These are phyloP conservation scores for Podospora pseudopauciseta DNA, from an alignment of 495 filamentous ascomycete species.

Conservation along the genomic window DNA sequence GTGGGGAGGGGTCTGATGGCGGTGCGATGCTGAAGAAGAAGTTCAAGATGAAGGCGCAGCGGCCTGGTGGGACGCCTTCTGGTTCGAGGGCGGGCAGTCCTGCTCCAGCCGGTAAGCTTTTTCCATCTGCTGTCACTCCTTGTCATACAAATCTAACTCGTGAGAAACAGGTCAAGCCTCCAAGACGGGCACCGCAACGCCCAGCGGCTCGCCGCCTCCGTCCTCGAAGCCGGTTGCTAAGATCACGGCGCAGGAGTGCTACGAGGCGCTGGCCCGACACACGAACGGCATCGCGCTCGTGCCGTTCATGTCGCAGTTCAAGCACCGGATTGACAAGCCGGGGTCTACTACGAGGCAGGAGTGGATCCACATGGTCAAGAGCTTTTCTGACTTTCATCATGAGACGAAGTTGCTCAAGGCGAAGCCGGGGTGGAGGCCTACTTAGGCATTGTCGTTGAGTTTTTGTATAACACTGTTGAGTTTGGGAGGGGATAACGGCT, in stretches of 20 bases:
- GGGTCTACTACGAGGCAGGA: slow-evolving; percentile 38
- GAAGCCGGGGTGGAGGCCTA: slow-evolving; percentile 21
- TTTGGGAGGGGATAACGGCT: neutral
- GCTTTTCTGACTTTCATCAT: slow-evolving; percentile 35
- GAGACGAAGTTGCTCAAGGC: slow-evolving; percentile 43
- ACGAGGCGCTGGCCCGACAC: slow-evolving; percentile 49
- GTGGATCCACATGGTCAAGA: slow-evolving; percentile 55
- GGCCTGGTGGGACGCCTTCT: slow-evolving; percentile 45
- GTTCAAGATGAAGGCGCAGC: slow-evolving; percentile 51
- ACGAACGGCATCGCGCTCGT: slow-evolving; percentile 62
- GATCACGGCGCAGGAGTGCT: slow-evolving; percentile 52
- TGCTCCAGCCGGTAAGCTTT: slow-evolving; percentile 29
- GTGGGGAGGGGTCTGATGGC: slow-evolving; percentile 71
- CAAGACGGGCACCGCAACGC: slow-evolving; percentile 31
- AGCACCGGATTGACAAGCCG: slow-evolving; percentile 51
- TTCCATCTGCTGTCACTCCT: neutral
- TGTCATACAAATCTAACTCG: neutral
- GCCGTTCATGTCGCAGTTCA: slow-evolving; percentile 60
- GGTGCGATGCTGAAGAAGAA: slow-evolving; percentile 59
- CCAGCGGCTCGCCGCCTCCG: slow-evolving; percentile 22
- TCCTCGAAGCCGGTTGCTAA: slow-evolving; percentile 20
- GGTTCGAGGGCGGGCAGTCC: slow-evolving; percentile 54
- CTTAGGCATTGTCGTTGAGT: neutral
- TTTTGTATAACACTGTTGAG: neutral
- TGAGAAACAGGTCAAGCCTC: slow-evolving; percentile 32